Evolutionary conservation across 2,329 filamentous ascomycete species (phyloP).

Genomic region (Xylaria sp.): DNA sequence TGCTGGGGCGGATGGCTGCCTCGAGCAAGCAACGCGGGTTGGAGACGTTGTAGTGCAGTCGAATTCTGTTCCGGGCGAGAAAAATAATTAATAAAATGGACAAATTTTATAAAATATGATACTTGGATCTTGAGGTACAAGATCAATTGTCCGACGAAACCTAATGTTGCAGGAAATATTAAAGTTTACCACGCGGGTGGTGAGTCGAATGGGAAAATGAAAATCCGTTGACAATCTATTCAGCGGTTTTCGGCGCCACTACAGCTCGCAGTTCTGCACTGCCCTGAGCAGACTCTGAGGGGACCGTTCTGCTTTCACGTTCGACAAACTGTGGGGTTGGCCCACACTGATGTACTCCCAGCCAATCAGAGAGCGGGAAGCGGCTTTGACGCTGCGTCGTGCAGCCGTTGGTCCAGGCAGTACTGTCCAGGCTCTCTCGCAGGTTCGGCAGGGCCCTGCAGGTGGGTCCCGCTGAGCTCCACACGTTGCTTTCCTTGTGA

Average conservation of each 20-base stretch:
- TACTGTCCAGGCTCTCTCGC: too few species aligned
- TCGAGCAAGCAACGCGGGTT: conserved; percentile 7
- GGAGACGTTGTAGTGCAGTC: neutral
- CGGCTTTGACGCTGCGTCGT: neutral
- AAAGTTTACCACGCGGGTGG: conserved; percentile 13
- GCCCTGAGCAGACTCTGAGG: neutral
- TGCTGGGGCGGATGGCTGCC: conserved; percentile 17
- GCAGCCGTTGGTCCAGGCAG: too few species aligned
- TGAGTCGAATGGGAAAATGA: conserved; percentile 33
- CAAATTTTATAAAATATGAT: neutral
- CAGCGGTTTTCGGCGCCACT: conserved; percentile 37
- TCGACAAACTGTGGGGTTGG: conserved; percentile 27
- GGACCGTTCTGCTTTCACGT: neutral
- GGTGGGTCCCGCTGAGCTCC: too few species aligned
- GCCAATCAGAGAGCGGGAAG: conserved; percentile 20
- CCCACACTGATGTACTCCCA: conserved; percentile 1
- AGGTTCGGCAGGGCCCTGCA: too few species aligned
- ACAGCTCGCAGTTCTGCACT: conserved; percentile 2
- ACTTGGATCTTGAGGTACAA: neutral
- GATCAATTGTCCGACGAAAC: conserved; percentile 19
- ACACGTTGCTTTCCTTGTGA: too few species aligned
- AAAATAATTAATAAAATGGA: neutral
- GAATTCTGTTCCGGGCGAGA: neutral
- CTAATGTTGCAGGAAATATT: conserved; percentile 4
- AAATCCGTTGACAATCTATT: conserved; percentile 23